These are phyloP conservation scores for Rhynchosporium secalis DNA, from an alignment of 2,329 filamentous ascomycete species.

Conservation along the genomic window DNA sequence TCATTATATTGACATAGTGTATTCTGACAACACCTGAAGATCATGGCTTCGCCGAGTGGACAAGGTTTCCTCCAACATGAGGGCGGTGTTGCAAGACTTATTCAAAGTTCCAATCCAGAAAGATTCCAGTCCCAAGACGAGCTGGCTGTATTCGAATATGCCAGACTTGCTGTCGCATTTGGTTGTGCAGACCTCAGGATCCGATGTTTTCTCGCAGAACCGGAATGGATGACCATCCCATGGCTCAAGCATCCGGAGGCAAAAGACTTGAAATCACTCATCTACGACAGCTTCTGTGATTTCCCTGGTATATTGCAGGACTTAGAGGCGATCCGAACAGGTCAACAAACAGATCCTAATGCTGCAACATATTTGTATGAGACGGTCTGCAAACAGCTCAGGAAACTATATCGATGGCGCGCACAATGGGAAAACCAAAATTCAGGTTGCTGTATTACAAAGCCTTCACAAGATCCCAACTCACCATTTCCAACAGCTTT, in stretches of 20 bases:
- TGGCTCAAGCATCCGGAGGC: constrained; percentile 23
- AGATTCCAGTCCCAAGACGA: constrained; percentile 21
- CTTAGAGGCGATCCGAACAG: constrained; percentile 20
- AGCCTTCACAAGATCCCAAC: constrained; percentile 12
- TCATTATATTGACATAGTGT: too few relatives aligned
- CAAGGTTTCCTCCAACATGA: constrained; percentile 23
- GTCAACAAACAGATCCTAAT: not conserved
- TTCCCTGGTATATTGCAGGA: constrained; percentile 23
- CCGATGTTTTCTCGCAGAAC: constrained; percentile 22
- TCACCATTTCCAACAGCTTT: constrained; percentile 18
- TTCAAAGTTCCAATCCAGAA: constrained; percentile 21
- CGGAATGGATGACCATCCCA: constrained; percentile 20
- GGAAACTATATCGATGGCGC: constrained; percentile 5
- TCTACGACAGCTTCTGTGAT: constrained; percentile 17
- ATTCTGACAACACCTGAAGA: constrained; percentile 3
- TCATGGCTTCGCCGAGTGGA: constrained; percentile 23
- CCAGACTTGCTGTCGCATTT: constrained; percentile 17
- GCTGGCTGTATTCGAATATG: constrained; percentile 19
- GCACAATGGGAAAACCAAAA: constrained; percentile 16
- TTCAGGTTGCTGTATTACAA: constrained; percentile 16
- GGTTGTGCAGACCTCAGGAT: constrained; percentile 21
- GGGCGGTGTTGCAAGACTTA: constrained; percentile 20
- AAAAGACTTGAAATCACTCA: constrained; percentile 15
- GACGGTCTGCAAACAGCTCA: not conserved
- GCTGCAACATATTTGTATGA: not conserved